Evolutionary conservation across 805 yeast species (phyloP), one percentile per base, ranked within the genome.

Genomic region (Starmerella stigmatis): DNA sequence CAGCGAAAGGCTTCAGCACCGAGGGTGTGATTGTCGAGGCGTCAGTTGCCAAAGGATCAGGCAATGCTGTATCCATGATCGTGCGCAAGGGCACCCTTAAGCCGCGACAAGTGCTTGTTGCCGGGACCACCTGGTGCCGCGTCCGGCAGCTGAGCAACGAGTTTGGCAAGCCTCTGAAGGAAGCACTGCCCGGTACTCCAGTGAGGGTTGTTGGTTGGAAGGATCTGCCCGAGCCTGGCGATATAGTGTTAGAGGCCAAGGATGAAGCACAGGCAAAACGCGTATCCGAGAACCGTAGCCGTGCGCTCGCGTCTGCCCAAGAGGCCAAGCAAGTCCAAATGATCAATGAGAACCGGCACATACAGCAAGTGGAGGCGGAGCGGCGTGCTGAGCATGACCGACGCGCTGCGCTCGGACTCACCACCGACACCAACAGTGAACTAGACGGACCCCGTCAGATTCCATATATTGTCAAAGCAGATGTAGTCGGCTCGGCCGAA

Each of bases 151-250:
- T 92, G 73, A 72, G 71, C 45, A 83, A 86, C 61, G 95, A 86
- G 52, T 60, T 66, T 46, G 88, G 89, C 3, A 76, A 76, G 51
- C 46, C 69, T 0, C 62, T 86, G 8, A 74, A 76, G 47, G 48
- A 61, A 25, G 96, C 94, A 0, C 75, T 76, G 0, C 97, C 98
- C 0, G 80, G 95, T 0, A 79, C 82, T 8, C 96, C 97, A 0
- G 94, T 85, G 1, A 94, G 86, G 57, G 70, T 92, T 7, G 73
- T 84, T 60, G 98, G 98, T 0, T 92, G 98, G 98, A 86, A 82
- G 59, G 88, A 78, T 28, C 65, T 88, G 29, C 97, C 97, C 0
- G 83, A 76, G 43, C 92, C 94, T 10, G 98, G 98, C 9, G 95
- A 86, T 51, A 75, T 75, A 51, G 77, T 84, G 1, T 60, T 89